Percentiles rank a stretch among this genome's conserved stretches.
Conservation (phyloP, 2,329 filamentous ascomycete species). For the Colletotrichum acutatum region DNA sequence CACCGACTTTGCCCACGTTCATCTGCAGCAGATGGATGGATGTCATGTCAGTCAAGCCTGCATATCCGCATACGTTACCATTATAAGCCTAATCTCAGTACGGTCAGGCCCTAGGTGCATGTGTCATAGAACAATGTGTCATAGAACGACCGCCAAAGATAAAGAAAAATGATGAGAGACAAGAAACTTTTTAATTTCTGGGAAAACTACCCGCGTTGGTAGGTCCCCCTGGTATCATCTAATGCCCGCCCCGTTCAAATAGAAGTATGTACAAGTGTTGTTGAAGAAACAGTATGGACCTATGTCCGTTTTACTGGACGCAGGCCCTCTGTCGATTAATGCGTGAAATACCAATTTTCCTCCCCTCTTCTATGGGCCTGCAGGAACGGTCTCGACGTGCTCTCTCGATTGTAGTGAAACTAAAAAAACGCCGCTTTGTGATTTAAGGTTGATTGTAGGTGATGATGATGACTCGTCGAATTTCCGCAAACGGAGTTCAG, state of each 20-base stretch:
- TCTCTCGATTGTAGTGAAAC: background rate
- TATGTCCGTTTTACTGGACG: background rate
- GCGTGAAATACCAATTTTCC: background rate
- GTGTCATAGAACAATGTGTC: background rate
- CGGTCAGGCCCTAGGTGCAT: background rate
- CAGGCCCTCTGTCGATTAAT: conserved; percentile 8
- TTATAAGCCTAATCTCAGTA: no score
- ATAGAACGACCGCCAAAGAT: no score
- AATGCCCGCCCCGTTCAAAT: background rate
- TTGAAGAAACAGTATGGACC: background rate
- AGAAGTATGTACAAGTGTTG: conserved; percentile 16
- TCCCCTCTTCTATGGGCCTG: background rate
- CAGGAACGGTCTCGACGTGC: background rate
- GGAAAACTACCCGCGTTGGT: background rate
- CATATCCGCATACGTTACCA: background rate
- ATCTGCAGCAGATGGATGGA: background rate
- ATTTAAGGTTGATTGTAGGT: background rate
- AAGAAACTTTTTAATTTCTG: background rate
- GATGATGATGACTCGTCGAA: background rate
- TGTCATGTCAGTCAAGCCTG: background rate
- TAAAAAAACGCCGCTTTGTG: background rate
- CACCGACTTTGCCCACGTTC: background rate
- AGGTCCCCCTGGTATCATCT: conserved; percentile 29
- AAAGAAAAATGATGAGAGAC: background rate
- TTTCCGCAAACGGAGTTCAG: background rate